These are phyloP conservation scores for Aspergillus clavatus DNA, from an alignment of 2,329 filamentous ascomycete genomes.

Conservation along the genomic window DNA sequence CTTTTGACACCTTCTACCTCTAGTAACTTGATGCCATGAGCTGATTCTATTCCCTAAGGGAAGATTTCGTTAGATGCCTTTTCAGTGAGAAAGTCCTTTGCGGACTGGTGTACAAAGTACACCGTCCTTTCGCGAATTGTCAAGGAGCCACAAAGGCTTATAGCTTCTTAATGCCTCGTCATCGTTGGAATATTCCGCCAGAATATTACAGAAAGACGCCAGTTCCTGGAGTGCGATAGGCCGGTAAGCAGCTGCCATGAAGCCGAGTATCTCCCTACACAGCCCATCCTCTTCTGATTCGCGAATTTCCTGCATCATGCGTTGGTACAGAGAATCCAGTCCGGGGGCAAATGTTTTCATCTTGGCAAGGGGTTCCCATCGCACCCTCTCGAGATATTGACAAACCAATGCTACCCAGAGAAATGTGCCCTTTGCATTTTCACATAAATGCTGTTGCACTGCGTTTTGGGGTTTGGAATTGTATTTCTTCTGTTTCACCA, in stretches of 20 bases:
- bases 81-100: slow-evolving; percentile 19
- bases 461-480: slow-evolving; percentile 8
- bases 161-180: slow-evolving; percentile 7
- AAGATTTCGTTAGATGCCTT: slow-evolving; percentile 2
- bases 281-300: slow-evolving; percentile 23
- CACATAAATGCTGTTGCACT: slow-evolving; percentile 17
- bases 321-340: slow-evolving; percentile 16
- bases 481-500: slow-evolving; percentile 19
- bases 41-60: background rate
- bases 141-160: slow-evolving; percentile 24
- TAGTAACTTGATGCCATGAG: background rate
- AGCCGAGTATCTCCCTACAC: slow-evolving; percentile 34
- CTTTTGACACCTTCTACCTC: background rate
- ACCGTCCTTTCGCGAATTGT: slow-evolving; percentile 13
- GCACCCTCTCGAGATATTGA: slow-evolving; percentile 20
- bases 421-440: slow-evolving; percentile 34
- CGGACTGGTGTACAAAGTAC: slow-evolving; percentile 27
- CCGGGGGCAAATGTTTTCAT: slow-evolving; percentile 9
- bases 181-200: background rate
- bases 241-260: slow-evolving; percentile 28
- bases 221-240: slow-evolving; percentile 39
- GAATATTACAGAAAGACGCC: background rate
- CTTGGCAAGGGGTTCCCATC: slow-evolving; percentile 1
- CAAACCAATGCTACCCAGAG: slow-evolving; percentile 39
- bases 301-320: slow-evolving; percentile 26